These are phyloP conservation scores for Botrytis fragariae DNA, from an alignment of 2,329 filamentous ascomycete species.

Conservation along the genomic window DNA sequence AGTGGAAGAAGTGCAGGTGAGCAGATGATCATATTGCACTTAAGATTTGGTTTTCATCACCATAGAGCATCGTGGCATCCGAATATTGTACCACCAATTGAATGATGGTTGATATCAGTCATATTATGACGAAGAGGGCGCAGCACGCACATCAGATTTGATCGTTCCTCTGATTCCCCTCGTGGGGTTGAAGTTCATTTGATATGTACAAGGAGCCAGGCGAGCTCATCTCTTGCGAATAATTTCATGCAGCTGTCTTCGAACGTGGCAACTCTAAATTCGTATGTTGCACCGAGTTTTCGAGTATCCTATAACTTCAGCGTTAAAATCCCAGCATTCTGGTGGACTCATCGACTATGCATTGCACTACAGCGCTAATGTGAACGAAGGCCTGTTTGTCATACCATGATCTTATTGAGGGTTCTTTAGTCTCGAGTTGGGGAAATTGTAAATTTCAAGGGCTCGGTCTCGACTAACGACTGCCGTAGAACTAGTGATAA, in stretches of 20 bases:
- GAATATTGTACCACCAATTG: background rate
- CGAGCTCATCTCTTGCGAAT: constrained; percentile 11
- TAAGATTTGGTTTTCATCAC: background rate
- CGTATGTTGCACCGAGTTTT: constrained; percentile 20
- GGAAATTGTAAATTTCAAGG: background rate
- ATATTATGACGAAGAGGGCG: constrained; percentile 20
- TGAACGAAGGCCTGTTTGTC: background rate
- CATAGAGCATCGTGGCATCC: constrained; percentile 14
- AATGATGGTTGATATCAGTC: background rate
- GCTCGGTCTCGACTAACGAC: background rate
- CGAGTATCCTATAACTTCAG: background rate
- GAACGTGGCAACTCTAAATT: constrained; percentile 20
- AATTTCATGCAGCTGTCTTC: constrained; percentile 21
- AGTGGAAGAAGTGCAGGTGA: constrained; percentile 11
- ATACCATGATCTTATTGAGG: background rate
- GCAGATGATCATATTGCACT: constrained; percentile 28
- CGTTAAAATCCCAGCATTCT: background rate
- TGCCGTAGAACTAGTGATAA: background rate
- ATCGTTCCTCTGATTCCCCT: background rate
- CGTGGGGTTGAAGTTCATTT: constrained; percentile 10
- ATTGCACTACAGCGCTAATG: constrained; percentile 12
- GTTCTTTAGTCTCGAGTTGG: background rate
- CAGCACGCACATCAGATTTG: background rate
- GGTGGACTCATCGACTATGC: constrained; percentile 1
- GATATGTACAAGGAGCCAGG: background rate